Conservation (phyloP, 495 filamentous ascomycete genomes). For the Astrothelium subdiscretum region DNA sequence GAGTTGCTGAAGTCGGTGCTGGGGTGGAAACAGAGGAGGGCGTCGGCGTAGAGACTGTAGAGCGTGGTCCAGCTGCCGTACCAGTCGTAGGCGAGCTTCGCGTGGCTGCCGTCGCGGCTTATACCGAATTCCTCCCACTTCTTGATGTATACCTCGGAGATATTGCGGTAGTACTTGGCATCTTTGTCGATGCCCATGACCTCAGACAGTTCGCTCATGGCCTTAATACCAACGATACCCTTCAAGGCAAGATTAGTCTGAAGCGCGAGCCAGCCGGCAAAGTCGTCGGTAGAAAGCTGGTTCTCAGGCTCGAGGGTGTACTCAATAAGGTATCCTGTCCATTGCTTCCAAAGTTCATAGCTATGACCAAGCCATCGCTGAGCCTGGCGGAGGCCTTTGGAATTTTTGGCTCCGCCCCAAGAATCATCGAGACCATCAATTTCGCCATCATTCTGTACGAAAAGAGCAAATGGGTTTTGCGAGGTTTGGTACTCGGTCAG, state of each 20-base stretch:
- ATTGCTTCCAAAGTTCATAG: constrained; percentile 80
- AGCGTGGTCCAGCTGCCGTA: constrained; percentile 86
- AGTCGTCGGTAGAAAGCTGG: constrained; percentile 90
- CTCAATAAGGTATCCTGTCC: constrained; percentile 85
- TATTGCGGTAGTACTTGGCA: constrained; percentile 54
- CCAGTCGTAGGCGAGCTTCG: constrained; percentile 89
- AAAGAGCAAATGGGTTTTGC: constrained; percentile 20
- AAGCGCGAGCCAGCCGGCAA: constrained; percentile 83
- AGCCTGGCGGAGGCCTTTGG: constrained; percentile 30
- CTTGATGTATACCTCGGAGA: constrained; percentile 64
- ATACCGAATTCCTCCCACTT: constrained; percentile 78
- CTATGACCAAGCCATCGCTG: constrained; percentile 49
- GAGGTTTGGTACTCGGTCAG: neutral
- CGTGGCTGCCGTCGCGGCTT: constrained; percentile 69
- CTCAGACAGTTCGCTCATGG: constrained; percentile 75
- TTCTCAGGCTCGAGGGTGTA: constrained; percentile 75
- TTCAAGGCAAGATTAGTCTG: constrained; percentile 92
- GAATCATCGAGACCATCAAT: constrained; percentile 23
- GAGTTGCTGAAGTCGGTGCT: constrained; percentile 10
- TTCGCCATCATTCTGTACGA: constrained; percentile 16
- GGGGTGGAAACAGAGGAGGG: constrained; percentile 32
- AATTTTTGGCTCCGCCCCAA: constrained; percentile 23
- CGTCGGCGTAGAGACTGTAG: constrained; percentile 33
- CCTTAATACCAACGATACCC: constrained; percentile 87
- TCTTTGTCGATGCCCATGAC: constrained; percentile 57